Base-by-base conservation (phyloP, 2,329 filamentous ascomycete species). In the Ophiocordyceps robertsii region DNA sequence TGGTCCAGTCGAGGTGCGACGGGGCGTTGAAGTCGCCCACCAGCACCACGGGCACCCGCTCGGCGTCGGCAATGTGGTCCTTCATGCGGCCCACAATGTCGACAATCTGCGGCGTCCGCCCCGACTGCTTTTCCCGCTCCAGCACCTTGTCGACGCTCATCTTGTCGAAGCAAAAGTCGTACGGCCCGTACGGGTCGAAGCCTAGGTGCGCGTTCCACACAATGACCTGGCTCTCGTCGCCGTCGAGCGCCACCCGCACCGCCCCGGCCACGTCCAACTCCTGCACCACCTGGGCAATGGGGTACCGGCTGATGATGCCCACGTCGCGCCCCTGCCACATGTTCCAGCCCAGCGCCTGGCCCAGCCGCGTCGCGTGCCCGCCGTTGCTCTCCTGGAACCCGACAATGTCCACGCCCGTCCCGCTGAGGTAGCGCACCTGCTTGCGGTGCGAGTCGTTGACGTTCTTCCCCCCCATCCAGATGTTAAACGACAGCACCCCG, bases 11-110 rank as follows among this genome's bases (percentile, higher is more conserved):
- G 2, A 66, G 54, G 38, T 67, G 64, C 16, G 65, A 67, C 0
- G 65, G 64, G 1, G 65, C 62, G 47, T 67, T 67, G 45, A 67
- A 63, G 48, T 68, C 65, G 17, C 65, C 65, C 1, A 59, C 51
- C 2, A 68, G 42, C 29, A 67, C 44, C 1, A 66, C 57, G 4
- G 65, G 63, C 0, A 57, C 46, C 0, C 53, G 49, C 21, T 61
- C 54, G 0, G 60, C 50, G 21, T 59, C 46, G 7, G 45, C 47
- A 1, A 67, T 46, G 4, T 60, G 52, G 6, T 41, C 43, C 31
- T 53, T 41, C 56, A 67, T 67, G 4, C 49, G 53, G 1, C 44
- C 43, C 5, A 66, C 44, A 1, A 58, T 64, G 14, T 58, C 54
- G 39, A 47, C 49, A 44, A 66, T 64, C 44, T 67, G 61, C 14